Evolutionary conservation across 2,329 filamentous ascomycete genomes (phyloP), one percentile per base, ranked within the genome.

Genomic region (Colletotrichum paranaense): DNA sequence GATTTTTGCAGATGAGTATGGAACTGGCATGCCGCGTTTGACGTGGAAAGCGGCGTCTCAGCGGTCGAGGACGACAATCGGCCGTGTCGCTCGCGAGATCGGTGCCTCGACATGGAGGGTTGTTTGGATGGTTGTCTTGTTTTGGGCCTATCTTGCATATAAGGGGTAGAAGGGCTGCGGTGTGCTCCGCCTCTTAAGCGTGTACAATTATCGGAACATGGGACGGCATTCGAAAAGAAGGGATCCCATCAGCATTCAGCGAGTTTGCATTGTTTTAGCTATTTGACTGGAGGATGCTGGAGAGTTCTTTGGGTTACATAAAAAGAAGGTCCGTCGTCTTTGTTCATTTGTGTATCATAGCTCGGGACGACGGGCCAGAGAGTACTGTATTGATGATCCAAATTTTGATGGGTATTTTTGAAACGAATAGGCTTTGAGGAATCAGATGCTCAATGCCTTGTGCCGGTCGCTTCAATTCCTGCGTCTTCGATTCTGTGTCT

Each of bases 61-160:
- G 35, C 67, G 76, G 79, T 79, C 77, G 56, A 74, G 74, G 69
- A 79, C 83, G 63, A 84, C 81, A 26, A 80, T 88, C 3, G 80
- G 81, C 1, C 79, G 90, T 5, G 87, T 93, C 6, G 80, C 84
- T 38, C 84, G 86, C 30, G 93, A 96, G 80, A 82, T 95, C 49
- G 87, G 86, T 82, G 88, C 85, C 9, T 92, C 89, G 57, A 77
- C 92, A 22, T 91, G 89, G 83, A 86, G 89, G 60, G 91, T 95
- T 4, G 86, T 86, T 6, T 90, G 89, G 86, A 88, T 93, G 81
- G 90, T 90, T 24, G 81, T 92, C 57, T 76, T 84, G 16, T 91
- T 91, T 80, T 97, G 93, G 86, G 86, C 86, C 35, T 94, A 91
- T 83, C 82, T 96, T 77, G 86, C 92, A 69, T 90, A 88, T 83